A percentile compares a stretch with the other conserved stretches of the same genome.
Conservation (phyloP, 2,329 filamentous ascomycete species). For the Tetracladium maxilliforme region DNA sequence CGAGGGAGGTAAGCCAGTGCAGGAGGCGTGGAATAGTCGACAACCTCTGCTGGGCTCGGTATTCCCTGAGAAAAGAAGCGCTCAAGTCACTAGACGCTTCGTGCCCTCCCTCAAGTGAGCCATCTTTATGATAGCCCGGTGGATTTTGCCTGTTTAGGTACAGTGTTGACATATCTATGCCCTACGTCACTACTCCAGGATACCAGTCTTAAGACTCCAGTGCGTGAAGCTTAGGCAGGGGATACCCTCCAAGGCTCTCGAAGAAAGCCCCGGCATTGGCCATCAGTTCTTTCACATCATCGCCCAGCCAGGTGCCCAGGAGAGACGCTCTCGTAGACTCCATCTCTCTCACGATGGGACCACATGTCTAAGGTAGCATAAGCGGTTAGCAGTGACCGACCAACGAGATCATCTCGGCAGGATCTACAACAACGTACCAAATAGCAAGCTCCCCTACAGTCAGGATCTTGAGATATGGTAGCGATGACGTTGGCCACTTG, state of each 20-base stretch:
- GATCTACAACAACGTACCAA: conserved; percentile 8
- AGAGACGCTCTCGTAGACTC: conserved; percentile 12
- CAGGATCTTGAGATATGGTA: conserved; percentile 15
- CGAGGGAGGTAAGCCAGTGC: no score
- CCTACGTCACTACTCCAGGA: no score
- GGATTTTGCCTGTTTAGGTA: no score
- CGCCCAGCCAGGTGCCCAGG: conserved; percentile 15
- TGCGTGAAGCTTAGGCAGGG: conserved; percentile 9
- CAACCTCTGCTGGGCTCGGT: no score
- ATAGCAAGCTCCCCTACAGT: conserved; percentile 12
- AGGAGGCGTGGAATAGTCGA: no score
- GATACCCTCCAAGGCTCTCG: conserved; percentile 17
- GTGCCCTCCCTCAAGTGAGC: no score
- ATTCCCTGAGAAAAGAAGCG: no score
- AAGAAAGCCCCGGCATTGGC: conserved; percentile 16
- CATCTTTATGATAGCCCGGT: no score
- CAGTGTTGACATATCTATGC: no score
- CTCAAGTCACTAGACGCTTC: no score
- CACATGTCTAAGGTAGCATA: conserved; percentile 8
- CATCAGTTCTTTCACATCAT: conserved; percentile 16
- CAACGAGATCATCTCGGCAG: neutral
- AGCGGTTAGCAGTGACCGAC: conserved; percentile 1
- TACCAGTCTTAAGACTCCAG: neutral
- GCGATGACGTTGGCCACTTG: conserved; percentile 22
- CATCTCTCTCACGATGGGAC: conserved; percentile 15